phyloP scores from a whole-genome alignment of 768 basidiomycete species.

The Phlebiopsis gigantea region DNA sequence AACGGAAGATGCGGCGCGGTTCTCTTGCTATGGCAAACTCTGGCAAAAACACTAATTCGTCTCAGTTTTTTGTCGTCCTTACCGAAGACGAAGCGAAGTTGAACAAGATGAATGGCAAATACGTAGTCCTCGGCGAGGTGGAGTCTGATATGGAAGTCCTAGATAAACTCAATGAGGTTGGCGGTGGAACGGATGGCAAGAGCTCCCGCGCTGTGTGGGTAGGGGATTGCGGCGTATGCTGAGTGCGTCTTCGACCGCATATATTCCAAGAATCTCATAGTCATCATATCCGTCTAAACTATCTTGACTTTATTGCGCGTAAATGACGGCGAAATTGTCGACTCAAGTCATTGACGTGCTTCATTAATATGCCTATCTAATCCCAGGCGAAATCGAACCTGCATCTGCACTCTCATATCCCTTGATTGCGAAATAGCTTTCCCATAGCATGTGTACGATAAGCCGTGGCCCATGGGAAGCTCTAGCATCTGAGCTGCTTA shows the following conservation, averaged over 20 bases:
- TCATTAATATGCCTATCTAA: not conserved
- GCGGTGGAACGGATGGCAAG: constrained; percentile 31
- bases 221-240: constrained; percentile 31
- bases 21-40: constrained; percentile 50
- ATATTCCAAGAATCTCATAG: not conserved
- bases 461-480: too few species aligned
- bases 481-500: too few species aligned
- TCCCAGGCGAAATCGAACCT: not conserved
- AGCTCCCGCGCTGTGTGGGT: constrained; percentile 38
- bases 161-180: constrained; percentile 28
- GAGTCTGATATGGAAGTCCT: constrained; percentile 29
- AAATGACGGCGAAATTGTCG: not conserved
- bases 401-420: not conserved
- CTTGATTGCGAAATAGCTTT: not conserved
- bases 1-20: constrained; percentile 33
- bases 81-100: constrained; percentile 35
- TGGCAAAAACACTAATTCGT: constrained; percentile 43
- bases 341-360: not conserved
- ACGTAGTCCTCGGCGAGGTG: constrained; percentile 39
- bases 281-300: not conserved
- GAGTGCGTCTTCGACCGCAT: not conserved
- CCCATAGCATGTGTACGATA: not conserved
- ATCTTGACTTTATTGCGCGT: not conserved
- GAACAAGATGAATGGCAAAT: constrained; percentile 44
- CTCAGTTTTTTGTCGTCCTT: constrained; percentile 47